Evolutionary conservation across 2,329 filamentous ascomycete genomes (phyloP).

Genomic region (Aquanectria penicillioides): DNA sequence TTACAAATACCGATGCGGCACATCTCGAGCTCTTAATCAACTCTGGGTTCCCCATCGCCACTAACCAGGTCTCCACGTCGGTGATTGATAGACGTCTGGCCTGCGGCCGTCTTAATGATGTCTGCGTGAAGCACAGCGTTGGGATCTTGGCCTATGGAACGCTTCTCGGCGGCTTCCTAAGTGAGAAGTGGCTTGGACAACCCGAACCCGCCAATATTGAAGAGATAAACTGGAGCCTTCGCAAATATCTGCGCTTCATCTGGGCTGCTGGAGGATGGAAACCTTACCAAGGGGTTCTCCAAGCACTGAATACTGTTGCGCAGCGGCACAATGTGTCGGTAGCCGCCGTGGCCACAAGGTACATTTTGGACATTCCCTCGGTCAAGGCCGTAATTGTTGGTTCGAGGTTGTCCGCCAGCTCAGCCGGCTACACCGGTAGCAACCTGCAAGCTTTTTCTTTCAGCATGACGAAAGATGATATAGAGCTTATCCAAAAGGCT

Average conservation of each 20-base stretch:
- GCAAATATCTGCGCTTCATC: constrained; percentile 50
- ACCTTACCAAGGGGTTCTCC: background rate
- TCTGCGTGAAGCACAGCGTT: background rate
- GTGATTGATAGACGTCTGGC: constrained; percentile 3
- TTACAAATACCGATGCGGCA: constrained; percentile 4
- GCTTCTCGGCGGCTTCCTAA: constrained; percentile 30
- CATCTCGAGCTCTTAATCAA: constrained; percentile 2
- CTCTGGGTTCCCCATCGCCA: constrained; percentile 3
- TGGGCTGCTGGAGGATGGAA: background rate
- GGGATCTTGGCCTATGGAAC: constrained; percentile 7
- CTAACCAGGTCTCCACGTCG: background rate
- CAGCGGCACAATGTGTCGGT: background rate
- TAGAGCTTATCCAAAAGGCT: background rate
- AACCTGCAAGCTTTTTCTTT: background rate
- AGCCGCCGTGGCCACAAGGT: background rate
- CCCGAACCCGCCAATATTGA: constrained; percentile 21
- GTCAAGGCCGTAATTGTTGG: background rate
- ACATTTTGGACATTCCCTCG: background rate
- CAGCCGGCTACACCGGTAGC: background rate
- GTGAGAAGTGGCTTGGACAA: constrained; percentile 34
- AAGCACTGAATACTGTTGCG: background rate
- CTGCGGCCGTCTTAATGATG: background rate
- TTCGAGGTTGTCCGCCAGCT: background rate
- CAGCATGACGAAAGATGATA: background rate
- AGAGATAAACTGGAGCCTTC: constrained; percentile 34